A percentile compares a stretch with the other conserved stretches of the same genome.
Conservation (phyloP, 495 filamentous ascomycete species). For the Recurvomyces mirabilis region DNA sequence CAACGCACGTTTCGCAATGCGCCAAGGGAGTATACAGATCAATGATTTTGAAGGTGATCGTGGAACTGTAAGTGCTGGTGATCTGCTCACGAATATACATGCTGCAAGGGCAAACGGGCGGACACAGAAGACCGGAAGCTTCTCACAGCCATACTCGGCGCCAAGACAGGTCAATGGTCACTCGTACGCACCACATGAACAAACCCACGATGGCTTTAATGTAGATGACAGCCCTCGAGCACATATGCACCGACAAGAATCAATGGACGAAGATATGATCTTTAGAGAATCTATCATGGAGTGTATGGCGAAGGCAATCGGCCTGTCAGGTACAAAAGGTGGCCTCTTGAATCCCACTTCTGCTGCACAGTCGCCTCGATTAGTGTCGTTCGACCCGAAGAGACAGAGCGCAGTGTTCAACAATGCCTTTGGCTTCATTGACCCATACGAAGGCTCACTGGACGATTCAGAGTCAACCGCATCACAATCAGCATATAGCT, state of each 20-base stretch:
- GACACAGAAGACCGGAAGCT: conserved; percentile 26
- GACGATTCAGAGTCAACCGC: conserved; percentile 84
- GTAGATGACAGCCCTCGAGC: conserved; percentile 42
- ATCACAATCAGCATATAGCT: conserved; percentile 50
- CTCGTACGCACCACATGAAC: conserved; percentile 45
- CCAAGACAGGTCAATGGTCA: conserved; percentile 20
- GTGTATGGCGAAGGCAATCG: conserved; percentile 92
- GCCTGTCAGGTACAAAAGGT: conserved; percentile 58
- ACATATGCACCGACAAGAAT: conserved; percentile 54
- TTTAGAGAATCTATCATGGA: conserved; percentile 87
- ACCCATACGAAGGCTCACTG: conserved; percentile 68
- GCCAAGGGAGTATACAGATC: conserved; percentile 4
- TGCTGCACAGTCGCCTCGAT: conserved; percentile 68
- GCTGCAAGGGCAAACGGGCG: conserved; percentile 26
- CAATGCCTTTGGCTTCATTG: conserved; percentile 92
- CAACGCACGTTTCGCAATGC: conserved; percentile 34
- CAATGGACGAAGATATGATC: conserved; percentile 67
- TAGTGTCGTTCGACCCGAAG: conserved; percentile 75
- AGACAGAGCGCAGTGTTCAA: conserved; percentile 74
- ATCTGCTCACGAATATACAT: conserved; percentile 67
- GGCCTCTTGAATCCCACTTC: conserved; percentile 49
- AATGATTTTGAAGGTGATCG: conserved; percentile 13
- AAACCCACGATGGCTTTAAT: conserved; percentile 28
- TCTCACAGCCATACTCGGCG: conserved; percentile 34
- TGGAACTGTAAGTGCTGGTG: conserved; percentile 38